Conservation (phyloP, 2,329 filamentous ascomycete species). For the Cladobotryum mycophilum region DNA sequence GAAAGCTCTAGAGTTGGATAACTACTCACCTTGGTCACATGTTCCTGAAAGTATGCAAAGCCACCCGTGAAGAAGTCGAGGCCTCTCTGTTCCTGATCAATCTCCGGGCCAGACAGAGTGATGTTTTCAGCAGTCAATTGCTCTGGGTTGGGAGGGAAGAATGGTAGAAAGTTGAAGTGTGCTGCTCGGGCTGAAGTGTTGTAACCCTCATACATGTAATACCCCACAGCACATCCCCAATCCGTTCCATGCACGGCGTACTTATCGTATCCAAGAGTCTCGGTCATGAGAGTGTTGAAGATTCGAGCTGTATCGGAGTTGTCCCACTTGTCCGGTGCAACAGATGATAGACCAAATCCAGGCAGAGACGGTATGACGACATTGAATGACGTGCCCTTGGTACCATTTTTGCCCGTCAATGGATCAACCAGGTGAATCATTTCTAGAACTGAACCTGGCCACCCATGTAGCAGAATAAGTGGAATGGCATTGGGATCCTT, state of each 20-base stretch:
- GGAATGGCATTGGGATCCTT: constrained; percentile 7
- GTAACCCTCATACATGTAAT: constrained; percentile 14
- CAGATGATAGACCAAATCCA: constrained; percentile 30
- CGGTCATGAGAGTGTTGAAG: constrained; percentile 32
- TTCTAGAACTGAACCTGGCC: constrained; percentile 35
- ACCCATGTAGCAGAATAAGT: constrained; percentile 11
- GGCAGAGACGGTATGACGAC: constrained; percentile 31
- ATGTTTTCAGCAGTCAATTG: constrained; percentile 10
- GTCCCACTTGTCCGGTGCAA: constrained; percentile 26
- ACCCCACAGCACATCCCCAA: constrained; percentile 12
- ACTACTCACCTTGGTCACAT: not conserved
- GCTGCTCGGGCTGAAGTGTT: constrained; percentile 10
- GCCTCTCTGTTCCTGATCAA: constrained; percentile 5
- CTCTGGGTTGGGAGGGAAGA: constrained; percentile 8
- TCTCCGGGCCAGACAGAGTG: constrained; percentile 8
- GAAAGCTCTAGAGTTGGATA: too few relatives aligned
- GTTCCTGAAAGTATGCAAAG: constrained; percentile 12
- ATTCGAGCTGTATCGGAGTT: constrained; percentile 30
- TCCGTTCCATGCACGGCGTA: constrained; percentile 17
- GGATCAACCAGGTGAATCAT: constrained; percentile 24
- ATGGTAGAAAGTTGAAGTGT: constrained; percentile 14
- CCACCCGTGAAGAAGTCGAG: constrained; percentile 6
- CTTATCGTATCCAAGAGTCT: constrained; percentile 30
- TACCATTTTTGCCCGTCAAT: not conserved
- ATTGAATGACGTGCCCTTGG: constrained; percentile 8